Evolutionary conservation across 176 grass and related monocot genomes (phyloP).

Genomic region (Dendrocalamus sinicus): DNA sequence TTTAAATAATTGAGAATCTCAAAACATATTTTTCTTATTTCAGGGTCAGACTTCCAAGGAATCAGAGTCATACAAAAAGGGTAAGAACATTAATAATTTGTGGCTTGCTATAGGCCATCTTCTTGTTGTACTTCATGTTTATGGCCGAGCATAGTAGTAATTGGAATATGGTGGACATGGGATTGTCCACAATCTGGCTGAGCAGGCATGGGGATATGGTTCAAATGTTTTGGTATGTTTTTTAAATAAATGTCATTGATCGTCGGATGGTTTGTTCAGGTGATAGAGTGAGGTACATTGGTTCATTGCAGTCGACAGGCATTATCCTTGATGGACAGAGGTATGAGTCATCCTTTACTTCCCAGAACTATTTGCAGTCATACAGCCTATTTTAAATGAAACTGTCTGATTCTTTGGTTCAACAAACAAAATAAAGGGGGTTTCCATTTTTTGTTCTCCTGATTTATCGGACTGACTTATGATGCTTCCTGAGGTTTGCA

Average conservation of each 20-base stretch:
- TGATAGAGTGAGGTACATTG: conserved; percentile 95
- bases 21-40: conserved; percentile 53
- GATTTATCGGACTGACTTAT: background rate
- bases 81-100: conserved; percentile 32
- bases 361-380: conserved; percentile 34
- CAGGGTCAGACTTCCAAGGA: conserved; percentile 82
- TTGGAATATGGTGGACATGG: background rate
- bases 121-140: conserved; percentile 21
- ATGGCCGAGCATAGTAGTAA: conserved; percentile 17
- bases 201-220: background rate
- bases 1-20: conserved; percentile 27
- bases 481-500: conserved; percentile 6
- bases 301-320: conserved; percentile 44
- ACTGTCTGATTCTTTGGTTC: conserved; percentile 22
- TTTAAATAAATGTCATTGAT: conserved; percentile 28
- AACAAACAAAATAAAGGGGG: conserved; percentile 25
- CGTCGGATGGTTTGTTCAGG: conserved; percentile 58
- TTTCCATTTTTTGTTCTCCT: conserved; percentile 1
- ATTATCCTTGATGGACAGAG: conserved; percentile 57
- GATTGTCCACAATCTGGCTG: conserved; percentile 12
- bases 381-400: background rate
- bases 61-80: conserved; percentile 76
- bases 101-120: background rate
- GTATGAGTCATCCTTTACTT: conserved; percentile 18
- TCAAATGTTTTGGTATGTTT: conserved; percentile 25